Percentiles rank a stretch among this genome's conserved stretches.
phyloP scores from a whole-genome alignment of 2,329 filamentous ascomycete genomes.

The Penicillium sp. region DNA sequence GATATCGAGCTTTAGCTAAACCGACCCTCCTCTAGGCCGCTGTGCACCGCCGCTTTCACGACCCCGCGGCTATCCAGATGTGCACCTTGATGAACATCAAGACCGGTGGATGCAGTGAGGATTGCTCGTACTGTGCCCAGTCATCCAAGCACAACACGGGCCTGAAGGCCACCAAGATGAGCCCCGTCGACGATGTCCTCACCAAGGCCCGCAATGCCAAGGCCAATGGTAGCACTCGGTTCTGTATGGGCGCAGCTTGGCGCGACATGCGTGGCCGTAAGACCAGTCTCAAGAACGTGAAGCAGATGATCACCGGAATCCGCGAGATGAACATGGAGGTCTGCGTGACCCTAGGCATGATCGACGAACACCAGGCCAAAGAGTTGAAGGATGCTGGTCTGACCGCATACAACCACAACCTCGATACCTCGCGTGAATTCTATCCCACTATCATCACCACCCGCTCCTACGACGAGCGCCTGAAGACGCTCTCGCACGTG shows the following conservation, averaged over 20 bases:
- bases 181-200: conserved; percentile 76
- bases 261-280: conserved; percentile 90
- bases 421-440: conserved; percentile 86
- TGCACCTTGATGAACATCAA: conserved; percentile 98
- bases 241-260: conserved; percentile 96
- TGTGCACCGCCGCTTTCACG: conserved; percentile 81
- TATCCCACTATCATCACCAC: conserved; percentile 86
- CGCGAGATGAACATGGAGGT: conserved; percentile 81
- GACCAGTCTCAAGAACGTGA: conserved; percentile 78
- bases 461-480: conserved; percentile 79
- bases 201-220: conserved; percentile 74
- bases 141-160: conserved; percentile 78
- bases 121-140: conserved; percentile 91
- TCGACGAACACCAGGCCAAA: conserved; percentile 74
- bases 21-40: conserved; percentile 55
- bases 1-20: conserved; percentile 4
- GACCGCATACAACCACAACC: conserved; percentile 92
- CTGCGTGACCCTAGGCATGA: conserved; percentile 93
- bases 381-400: conserved; percentile 81
- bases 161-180: conserved; percentile 75
- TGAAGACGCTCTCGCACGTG: conserved; percentile 76
- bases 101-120: conserved; percentile 86
- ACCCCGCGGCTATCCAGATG: conserved; percentile 80
- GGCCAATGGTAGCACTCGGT: conserved; percentile 81
- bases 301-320: conserved; percentile 81